phyloP scores from a whole-genome alignment of 2,329 filamentous ascomycete species.

The Alternaria alternata region DNA sequence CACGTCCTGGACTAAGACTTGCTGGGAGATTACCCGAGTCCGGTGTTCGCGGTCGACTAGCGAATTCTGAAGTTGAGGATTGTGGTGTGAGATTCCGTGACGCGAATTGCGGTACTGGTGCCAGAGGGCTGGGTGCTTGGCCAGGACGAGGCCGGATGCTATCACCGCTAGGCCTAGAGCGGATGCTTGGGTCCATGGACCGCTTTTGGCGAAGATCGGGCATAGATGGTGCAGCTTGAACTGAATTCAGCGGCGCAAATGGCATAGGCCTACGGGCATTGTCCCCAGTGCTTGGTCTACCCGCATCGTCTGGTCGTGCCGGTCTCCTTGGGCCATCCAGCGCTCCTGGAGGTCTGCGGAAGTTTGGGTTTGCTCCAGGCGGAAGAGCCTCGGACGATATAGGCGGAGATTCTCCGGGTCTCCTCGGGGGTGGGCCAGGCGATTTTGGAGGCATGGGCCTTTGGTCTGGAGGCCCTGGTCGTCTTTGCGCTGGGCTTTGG shows the following conservation, averaged over 20 bases:
- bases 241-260: conserved; percentile 30
- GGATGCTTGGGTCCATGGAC: conserved; percentile 47
- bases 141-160: conserved; percentile 44
- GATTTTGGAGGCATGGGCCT: conserved; percentile 33
- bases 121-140: conserved; percentile 39
- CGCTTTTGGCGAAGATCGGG: conserved; percentile 42
- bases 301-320: conserved; percentile 30
- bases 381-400: conserved; percentile 21
- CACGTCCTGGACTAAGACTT: conserved; percentile 38
- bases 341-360: conserved; percentile 34
- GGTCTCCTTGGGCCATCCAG: conserved; percentile 30
- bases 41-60: conserved; percentile 42
- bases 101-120: conserved; percentile 34
- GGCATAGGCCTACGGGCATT: conserved; percentile 39
- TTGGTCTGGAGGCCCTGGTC: conserved; percentile 27
- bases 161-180: conserved; percentile 47
- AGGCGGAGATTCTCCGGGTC: conserved; percentile 28
- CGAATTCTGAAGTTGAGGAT: conserved; percentile 51
- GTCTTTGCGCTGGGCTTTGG: conserved; percentile 21
- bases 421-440: conserved; percentile 29
- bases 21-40: conserved; percentile 37
- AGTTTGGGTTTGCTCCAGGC: conserved; percentile 28
- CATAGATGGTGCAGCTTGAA: conserved; percentile 34
- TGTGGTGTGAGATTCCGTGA: conserved; percentile 52
- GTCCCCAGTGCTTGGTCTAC: conserved; percentile 41